These are phyloP conservation scores for Dictyostelium purpureum DNA, from an alignment of 78 protist species.

Conservation along the genomic window DNA sequence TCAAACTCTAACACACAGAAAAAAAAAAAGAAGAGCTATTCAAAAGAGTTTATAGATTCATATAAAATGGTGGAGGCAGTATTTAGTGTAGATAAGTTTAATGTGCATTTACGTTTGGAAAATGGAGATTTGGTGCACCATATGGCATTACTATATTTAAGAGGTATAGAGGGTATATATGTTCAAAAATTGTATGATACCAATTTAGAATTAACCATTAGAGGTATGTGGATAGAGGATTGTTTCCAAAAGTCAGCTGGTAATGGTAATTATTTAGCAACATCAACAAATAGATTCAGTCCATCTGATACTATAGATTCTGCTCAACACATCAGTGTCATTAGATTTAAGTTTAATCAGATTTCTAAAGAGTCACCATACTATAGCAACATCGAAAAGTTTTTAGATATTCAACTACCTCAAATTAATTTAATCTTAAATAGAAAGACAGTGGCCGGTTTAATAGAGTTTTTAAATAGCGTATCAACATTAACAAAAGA, in stretches of 20 bases:
- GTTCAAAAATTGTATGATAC: slow-evolving; percentile 21
- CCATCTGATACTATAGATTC: no score
- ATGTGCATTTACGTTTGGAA: slow-evolving; percentile 29
- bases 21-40: neutral
- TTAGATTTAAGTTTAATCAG: slow-evolving; percentile 5
- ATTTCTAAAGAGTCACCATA: slow-evolving; percentile 12
- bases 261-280: slow-evolving; percentile 39
- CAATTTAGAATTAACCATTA: neutral
- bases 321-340: neutral
- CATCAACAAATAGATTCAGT: neutral
- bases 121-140: neutral
- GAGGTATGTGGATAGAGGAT: slow-evolving; percentile 70
- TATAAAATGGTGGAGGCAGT: slow-evolving; percentile 14
- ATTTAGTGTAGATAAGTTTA: slow-evolving; percentile 21
- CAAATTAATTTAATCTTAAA: slow-evolving; percentile 63
- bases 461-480: slow-evolving; percentile 48
- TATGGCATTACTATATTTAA: slow-evolving; percentile 36
- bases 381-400: slow-evolving; percentile 23
- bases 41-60: slow-evolving; percentile 8
- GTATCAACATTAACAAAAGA: slow-evolving; percentile 15
- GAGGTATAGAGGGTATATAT: slow-evolving; percentile 10
- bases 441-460: slow-evolving; percentile 69
- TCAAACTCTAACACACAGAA: neutral
- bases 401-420: slow-evolving; percentile 11
- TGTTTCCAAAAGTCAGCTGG: slow-evolving; percentile 32